Evolutionary conservation across 2,329 filamentous ascomycete genomes (phyloP), one percentile per base, ranked within the genome.

Genomic region (Ascochyta viciae-villosae): DNA sequence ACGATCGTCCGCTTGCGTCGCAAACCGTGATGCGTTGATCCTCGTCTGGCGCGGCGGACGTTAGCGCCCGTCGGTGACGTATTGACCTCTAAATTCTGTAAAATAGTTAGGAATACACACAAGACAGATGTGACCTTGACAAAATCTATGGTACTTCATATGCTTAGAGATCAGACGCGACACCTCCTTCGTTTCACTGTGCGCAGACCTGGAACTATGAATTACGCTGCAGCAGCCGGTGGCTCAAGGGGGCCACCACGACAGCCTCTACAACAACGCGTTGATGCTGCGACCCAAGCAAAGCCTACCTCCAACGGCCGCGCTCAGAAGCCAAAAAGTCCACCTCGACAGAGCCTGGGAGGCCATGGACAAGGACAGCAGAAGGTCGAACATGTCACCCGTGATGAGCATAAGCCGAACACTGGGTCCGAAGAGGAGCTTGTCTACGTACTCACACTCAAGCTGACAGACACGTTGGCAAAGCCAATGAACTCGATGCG

Each of bases 361-460:
- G 49, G 58, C 3, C 61, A 59, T 15, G 63, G 58, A 26, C 53
- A 53, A 29, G 39, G 16, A 6, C 34, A 49, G 15, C 33, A 51
- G 47, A 49, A 26, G 10, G 29, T 16, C 10, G 40, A 49, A 29
- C 31, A 57, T 33, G 39, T 53, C 1, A 52, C 54, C 7, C 54
- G 40, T 23, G 47, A 60, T 3, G 61, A 67, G 37, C 68, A 74
- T 49, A 64, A 53, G 16, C 75, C 76, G 0, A 72, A 73, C 15
- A 76, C 74, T 5, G 57, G 54, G 3, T 45, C 52, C 3, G 57
- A 64, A 3, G 74, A 78, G 47, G 66, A 75, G 16, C 44, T 64
- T 26, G 74, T 79, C 54, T 80, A 80, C 60, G 73, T 80, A 12
- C 67, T 81, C 7, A 81, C 78, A 4, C 66, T 81, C 7, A 68